These are phyloP conservation scores for Tetracentron sinense DNA, from an alignment of 164 flowering plant species.

Conservation along the genomic window DNA sequence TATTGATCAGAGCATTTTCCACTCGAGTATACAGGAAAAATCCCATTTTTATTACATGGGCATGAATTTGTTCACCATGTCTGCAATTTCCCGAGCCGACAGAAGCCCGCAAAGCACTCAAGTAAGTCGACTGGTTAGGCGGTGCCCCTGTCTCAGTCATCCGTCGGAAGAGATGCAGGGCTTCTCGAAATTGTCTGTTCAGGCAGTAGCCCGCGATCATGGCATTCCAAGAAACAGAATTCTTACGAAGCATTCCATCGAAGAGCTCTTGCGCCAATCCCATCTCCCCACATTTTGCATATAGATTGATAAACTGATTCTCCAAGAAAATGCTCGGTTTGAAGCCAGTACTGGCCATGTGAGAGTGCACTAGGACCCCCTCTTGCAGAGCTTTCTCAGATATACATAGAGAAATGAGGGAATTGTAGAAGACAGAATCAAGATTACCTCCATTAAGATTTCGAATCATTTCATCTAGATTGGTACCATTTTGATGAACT, in stretches of 20 bases:
- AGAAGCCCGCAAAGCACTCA: conserved; percentile 13
- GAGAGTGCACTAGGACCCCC: conserved; percentile 12
- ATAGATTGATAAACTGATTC: conserved; percentile 17
- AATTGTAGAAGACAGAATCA: conserved; percentile 11
- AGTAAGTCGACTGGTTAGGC: conserved; percentile 13
- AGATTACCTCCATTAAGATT: conserved; percentile 2
- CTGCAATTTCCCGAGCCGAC: conserved; percentile 11
- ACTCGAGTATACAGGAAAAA: background rate
- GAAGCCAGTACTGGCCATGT: conserved; percentile 12
- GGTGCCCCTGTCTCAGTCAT: conserved; percentile 5
- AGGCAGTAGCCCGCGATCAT: conserved; percentile 16
- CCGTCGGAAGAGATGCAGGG: conserved; percentile 10
- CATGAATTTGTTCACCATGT: conserved; percentile 18
- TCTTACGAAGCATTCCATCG: conserved; percentile 9
- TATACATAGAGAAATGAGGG: conserved; percentile 16
- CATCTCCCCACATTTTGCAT: conserved; percentile 16
- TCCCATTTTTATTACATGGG: conserved; percentile 13
- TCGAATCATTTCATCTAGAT: conserved; percentile 6
- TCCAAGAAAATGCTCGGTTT: conserved; percentile 12
- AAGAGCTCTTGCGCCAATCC: conserved; percentile 8
- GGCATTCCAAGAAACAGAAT: conserved; percentile 15
- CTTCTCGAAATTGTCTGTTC: conserved; percentile 9
- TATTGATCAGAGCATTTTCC: conserved; percentile 15
- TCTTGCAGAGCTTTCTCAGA: conserved; percentile 10
- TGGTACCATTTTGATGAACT: background rate